phyloP scores from a whole-genome alignment of 2,329 filamentous ascomycete species.

The Domatiomyces catenatus region DNA sequence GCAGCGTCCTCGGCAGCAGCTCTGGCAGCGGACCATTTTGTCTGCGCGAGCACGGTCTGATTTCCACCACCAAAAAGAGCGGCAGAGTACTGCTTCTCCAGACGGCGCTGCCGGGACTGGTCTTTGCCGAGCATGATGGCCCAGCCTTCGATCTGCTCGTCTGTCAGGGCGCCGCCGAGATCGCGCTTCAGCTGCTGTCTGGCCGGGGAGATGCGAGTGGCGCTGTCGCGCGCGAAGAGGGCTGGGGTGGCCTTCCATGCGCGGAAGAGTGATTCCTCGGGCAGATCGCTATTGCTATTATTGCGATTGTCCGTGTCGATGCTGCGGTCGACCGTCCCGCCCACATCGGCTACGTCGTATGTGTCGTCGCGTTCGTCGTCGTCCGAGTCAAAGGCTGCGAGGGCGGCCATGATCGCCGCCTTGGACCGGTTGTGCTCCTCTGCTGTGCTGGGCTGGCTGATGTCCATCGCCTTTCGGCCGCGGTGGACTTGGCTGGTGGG shows the following conservation, averaged over 20 bases:
- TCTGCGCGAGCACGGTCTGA: slow-evolving; percentile 10
- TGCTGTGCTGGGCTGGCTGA: slow-evolving; percentile 23
- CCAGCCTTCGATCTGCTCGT: slow-evolving; percentile 92
- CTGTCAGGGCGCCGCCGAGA: slow-evolving; percentile 59
- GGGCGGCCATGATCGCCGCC: slow-evolving; percentile 72
- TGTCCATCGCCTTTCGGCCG: slow-evolving; percentile 40
- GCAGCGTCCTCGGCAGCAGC: slow-evolving; percentile 12
- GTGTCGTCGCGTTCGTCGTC: slow-evolving; percentile 96
- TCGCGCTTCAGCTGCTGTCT: slow-evolving; percentile 53
- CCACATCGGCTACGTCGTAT: slow-evolving; percentile 83
- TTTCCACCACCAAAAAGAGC: slow-evolving; percentile 7
- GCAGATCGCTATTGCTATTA: slow-evolving; percentile 13
- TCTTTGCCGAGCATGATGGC: slow-evolving; percentile 68
- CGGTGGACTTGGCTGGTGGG: slow-evolving; percentile 57
- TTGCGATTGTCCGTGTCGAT: slow-evolving; percentile 15
- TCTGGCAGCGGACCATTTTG: slow-evolving; percentile 10
- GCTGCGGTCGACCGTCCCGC: slow-evolving; percentile 62
- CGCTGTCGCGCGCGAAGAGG: slow-evolving; percentile 56
- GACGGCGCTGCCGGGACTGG: slow-evolving; percentile 47
- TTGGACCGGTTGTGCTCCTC: slow-evolving; percentile 49
- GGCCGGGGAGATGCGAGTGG: slow-evolving; percentile 48
- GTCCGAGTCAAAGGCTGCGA: slow-evolving; percentile 79
- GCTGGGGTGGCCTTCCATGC: slow-evolving; percentile 50
- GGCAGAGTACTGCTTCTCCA: slow-evolving; percentile 49
- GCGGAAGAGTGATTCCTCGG: slow-evolving; percentile 59